phyloP scores from a whole-genome alignment of 768 basidiomycete species.

The Termitomyces sp. region DNA sequence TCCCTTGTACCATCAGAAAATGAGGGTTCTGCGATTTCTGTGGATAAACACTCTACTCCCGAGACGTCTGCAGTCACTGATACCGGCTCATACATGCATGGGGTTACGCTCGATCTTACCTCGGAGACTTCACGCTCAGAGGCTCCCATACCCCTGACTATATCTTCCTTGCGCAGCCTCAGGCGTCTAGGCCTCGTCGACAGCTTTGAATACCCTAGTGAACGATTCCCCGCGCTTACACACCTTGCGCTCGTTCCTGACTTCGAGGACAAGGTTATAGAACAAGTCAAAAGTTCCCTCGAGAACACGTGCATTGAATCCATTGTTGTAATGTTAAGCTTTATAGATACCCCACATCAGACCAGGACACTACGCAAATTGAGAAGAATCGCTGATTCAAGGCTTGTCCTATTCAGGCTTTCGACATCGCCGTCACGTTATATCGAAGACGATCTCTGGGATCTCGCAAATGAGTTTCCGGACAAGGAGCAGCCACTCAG shows the following conservation, averaged over 20 bases:
- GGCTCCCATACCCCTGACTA: neutral
- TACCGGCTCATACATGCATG: neutral
- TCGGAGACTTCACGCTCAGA: neutral
- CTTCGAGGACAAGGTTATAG: neutral
- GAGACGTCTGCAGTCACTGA: neutral
- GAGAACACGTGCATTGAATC: slow-evolving; percentile 5
- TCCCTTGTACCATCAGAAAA: neutral
- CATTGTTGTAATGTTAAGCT: slow-evolving; percentile 12
- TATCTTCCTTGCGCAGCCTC: slow-evolving; percentile 6
- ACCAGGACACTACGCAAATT: slow-evolving; percentile 1
- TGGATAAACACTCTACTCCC: neutral
- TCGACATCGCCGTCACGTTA: slow-evolving; percentile 7
- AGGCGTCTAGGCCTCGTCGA: slow-evolving; percentile 7
- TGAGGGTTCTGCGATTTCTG: neutral
- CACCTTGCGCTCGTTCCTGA: slow-evolving; percentile 10
- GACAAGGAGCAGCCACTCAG: slow-evolving; percentile 13
- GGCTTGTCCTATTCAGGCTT: slow-evolving; percentile 13
- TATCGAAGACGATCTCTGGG: slow-evolving; percentile 17
- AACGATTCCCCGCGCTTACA: slow-evolving; percentile 11
- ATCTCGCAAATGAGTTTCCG: slow-evolving; percentile 14
- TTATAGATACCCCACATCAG: neutral
- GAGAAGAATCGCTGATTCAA: slow-evolving; percentile 8
- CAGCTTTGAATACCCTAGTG: slow-evolving; percentile 3
- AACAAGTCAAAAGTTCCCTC: slow-evolving; percentile 5
- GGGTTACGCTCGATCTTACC: neutral